Percentiles rank a stretch among this genome's conserved stretches.
Evolutionary conservation across 345 rosid species (phyloP).

Genomic region (Moricandia arvensis): DNA sequence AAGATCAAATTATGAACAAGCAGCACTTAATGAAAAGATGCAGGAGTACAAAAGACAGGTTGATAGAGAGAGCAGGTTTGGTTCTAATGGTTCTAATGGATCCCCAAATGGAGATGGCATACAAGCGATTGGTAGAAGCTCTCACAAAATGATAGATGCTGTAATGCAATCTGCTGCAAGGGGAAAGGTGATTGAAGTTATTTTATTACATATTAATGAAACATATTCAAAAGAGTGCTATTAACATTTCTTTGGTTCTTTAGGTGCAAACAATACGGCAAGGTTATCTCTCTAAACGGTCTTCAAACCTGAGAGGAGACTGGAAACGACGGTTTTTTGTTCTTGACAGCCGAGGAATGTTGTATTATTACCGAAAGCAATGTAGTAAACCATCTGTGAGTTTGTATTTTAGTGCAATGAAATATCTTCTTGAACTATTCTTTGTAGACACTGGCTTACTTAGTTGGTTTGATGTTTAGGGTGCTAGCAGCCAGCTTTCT

Average conservation of each 20-base stretch:
- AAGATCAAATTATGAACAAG: conserved; percentile 94
- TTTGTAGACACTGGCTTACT: conserved; percentile 5
- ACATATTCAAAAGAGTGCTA: conserved; percentile 5
- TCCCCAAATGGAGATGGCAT: conserved; percentile 98
- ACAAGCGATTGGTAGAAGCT: conserved; percentile 93
- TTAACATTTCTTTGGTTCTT: conserved; percentile 12
- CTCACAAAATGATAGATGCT: conserved; percentile 98
- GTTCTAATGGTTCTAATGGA: conserved; percentile 81
- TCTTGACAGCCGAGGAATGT: conserved; percentile 98
- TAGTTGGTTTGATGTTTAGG: conserved; percentile 43
- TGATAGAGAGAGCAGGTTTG: conserved; percentile 85
- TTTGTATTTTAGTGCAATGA: conserved; percentile 14
- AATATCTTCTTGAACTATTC: neutral
- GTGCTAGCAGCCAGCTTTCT: conserved; percentile 69
- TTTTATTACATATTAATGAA: conserved; percentile 15
- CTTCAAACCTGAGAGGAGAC: conserved; percentile 95
- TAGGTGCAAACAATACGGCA: conserved; percentile 99
- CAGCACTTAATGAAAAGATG: conserved; percentile 93
- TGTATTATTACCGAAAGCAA: conserved; percentile 94
- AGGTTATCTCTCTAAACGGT: conserved; percentile 97
- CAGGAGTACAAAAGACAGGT: conserved; percentile 95
- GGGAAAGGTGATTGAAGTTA: conserved; percentile 69
- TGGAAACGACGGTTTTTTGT: conserved; percentile 99
- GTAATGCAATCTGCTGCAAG: conserved; percentile 97
- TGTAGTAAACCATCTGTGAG: conserved; percentile 88